These are phyloP conservation scores for Beta lomatogona DNA, from an alignment of 179 eudicot species.

Conservation along the genomic window DNA sequence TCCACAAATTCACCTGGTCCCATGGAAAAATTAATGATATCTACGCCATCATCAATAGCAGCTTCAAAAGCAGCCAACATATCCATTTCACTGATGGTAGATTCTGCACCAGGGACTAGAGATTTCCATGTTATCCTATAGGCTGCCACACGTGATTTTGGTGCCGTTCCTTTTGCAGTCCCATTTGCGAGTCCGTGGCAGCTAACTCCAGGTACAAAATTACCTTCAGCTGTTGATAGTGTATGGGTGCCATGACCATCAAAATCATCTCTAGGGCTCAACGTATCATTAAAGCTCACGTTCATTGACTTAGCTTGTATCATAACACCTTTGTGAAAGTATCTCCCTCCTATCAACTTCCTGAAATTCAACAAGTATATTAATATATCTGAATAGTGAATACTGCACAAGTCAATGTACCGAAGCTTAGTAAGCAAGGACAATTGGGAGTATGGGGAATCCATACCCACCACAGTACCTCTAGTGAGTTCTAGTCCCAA, in stretches of 20 bases:
- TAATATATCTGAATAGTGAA: no score
- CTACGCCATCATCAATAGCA: constrained; percentile 51
- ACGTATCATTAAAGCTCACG: neutral
- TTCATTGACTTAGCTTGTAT: neutral
- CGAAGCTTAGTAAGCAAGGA: no score
- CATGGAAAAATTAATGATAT: constrained; percentile 39
- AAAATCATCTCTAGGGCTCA: constrained; percentile 35
- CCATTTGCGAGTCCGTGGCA: constrained; percentile 36
- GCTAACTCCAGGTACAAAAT: constrained; percentile 36
- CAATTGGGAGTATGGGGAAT: no score
- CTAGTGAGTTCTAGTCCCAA: no score
- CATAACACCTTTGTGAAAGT: constrained; percentile 39
- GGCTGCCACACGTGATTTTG: constrained; percentile 55
- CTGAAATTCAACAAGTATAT: no score
- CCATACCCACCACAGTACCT: no score
- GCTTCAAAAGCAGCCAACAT: constrained; percentile 39
- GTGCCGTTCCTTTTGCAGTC: constrained; percentile 23
- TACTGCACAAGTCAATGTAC: no score
- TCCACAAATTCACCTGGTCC: neutral
- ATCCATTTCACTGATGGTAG: constrained; percentile 19
- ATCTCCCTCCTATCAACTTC: constrained; percentile 42
- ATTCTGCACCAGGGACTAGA: constrained; percentile 28
- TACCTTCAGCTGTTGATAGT: constrained; percentile 57
- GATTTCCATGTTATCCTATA: constrained; percentile 36
- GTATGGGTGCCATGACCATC: constrained; percentile 58